Percentiles rank a stretch among this genome's conserved stretches.
Conservation (phyloP, 192 early-diverging fungal genomes). For the Gamsiella multidivaricata region DNA sequence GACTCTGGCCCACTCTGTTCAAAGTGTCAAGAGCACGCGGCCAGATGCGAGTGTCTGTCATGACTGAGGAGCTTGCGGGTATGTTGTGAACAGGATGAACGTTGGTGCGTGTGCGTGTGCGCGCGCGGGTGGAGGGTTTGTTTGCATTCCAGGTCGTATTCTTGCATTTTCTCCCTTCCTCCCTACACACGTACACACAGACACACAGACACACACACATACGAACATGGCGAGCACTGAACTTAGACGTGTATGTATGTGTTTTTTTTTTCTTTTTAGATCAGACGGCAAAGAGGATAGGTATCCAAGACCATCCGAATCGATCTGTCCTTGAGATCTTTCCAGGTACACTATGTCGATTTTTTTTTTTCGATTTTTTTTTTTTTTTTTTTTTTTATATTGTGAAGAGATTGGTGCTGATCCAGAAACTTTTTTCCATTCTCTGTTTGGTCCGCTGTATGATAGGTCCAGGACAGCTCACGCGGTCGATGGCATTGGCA, state of each 20-base stretch:
- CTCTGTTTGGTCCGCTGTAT: not conserved
- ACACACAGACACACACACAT: too few relatives aligned
- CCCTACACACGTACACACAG: too few relatives aligned
- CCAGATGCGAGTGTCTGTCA: constrained; percentile 34
- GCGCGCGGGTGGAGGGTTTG: not conserved
- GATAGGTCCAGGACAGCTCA: constrained; percentile 47
- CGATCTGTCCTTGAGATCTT: constrained; percentile 35
- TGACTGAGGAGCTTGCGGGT: constrained; percentile 36
- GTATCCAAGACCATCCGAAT: constrained; percentile 7
- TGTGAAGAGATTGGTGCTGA: too few relatives aligned
- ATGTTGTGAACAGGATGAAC: not conserved
- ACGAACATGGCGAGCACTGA: too few relatives aligned
- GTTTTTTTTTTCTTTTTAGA: constrained; percentile 32
- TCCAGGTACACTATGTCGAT: constrained; percentile 10
- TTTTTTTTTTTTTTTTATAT: not conserved
- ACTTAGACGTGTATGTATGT: too few relatives aligned
- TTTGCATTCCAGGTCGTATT: too few relatives aligned
- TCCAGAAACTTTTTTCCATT: too few relatives aligned
- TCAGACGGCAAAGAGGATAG: constrained; percentile 22
- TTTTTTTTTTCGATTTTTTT: not conserved
- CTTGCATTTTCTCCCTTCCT: too few relatives aligned
- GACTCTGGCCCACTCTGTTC: constrained; percentile 24
- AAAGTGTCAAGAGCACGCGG: constrained; percentile 37
- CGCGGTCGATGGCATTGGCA: constrained; percentile 40
- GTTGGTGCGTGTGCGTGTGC: not conserved